Evolutionary conservation across 2,329 filamentous ascomycete genomes (phyloP), one percentile per base, ranked within the genome.

Genomic region (Hypoxylon sp.): DNA sequence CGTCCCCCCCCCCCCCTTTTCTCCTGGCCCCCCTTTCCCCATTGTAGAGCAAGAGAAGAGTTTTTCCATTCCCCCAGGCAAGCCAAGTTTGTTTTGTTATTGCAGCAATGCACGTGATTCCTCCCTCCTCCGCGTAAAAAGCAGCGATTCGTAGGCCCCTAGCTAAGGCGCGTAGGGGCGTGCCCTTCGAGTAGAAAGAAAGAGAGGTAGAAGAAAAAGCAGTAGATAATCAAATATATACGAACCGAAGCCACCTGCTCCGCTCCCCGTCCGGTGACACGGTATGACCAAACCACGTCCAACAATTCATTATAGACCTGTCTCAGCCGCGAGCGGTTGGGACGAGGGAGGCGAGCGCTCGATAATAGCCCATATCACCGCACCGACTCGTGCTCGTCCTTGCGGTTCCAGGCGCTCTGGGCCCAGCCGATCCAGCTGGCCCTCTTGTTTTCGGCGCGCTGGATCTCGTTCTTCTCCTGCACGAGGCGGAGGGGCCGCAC

Each of bases 401-500:
- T 84, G 74, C 80, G 81, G 21, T 69, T 72, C 70, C 73, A 75
- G 23, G 70, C 72, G 9, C 65, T 63, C 37, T 61, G 61, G 21
- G 79, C 78, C 84, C 85, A 88, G 10, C 84, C 84, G 55, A 88
- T 82, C 87, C 87, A 89, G 72, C 85, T 88, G 17, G 80, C 78
- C 43, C 87, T 78, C 77, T 88, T 88, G 68, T 82, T 83, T 50
- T 76, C 72, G 26, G 70, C 73, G 48, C 78, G 74, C 17, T 73
- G 72, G 67, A 81, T 79, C 47, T 84, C 83, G 18, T 76, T 73
- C 64, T 88, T 88, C 77, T 96, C 91, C 75, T 95, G 90, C 42
- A 98, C 92, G 24, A 99, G 81, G 13, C 94, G 84, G 64, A 99
- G 79, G 5, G 94, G 94, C 29, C 93, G 84, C 56, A 96, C 87